These are phyloP conservation scores for Mycotypha africana DNA, from an alignment of 371 early-diverging fungal genomes.

Conservation along the genomic window DNA sequence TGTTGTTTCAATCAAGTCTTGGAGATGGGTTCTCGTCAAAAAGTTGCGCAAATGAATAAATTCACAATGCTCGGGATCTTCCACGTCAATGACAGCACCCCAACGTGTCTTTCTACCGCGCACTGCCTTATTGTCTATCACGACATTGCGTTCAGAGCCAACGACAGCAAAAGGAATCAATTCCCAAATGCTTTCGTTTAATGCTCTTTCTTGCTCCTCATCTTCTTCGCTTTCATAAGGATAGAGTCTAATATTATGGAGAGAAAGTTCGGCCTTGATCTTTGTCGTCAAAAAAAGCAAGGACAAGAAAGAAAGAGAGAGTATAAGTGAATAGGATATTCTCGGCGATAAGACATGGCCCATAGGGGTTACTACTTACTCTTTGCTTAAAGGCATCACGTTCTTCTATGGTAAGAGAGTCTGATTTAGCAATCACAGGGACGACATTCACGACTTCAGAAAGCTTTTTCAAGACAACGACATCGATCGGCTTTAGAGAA, in stretches of 20 bases:
- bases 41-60: conserved; percentile 84
- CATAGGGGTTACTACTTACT: conserved; percentile 28
- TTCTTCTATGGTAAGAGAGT: conserved; percentile 78
- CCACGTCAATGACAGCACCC: conserved; percentile 60
- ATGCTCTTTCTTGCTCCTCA: conserved; percentile 67
- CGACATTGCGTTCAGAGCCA: conserved; percentile 76
- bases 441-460: conserved; percentile 74
- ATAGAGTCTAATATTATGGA: conserved; percentile 87
- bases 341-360: background rate
- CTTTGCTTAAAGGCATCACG: conserved; percentile 65
- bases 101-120: conserved; percentile 66
- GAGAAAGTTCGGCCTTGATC: conserved; percentile 87
- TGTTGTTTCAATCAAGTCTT: conserved; percentile 84
- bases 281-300: no score
- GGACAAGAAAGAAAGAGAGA: no score
- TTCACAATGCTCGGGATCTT: conserved; percentile 70
- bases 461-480: conserved; percentile 68
- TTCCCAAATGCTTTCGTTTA: conserved; percentile 70
- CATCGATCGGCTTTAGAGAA: conserved; percentile 76
- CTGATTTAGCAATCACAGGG: conserved; percentile 87
- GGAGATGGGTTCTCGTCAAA: conserved; percentile 79
- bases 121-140: conserved; percentile 75
- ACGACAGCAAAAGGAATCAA: conserved; percentile 83
- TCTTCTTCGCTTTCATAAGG: conserved; percentile 83
- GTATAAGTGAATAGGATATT: no score